These are phyloP conservation scores for Cladosporium cucumerinum DNA, from an alignment of 2,329 filamentous ascomycete genomes.

Conservation along the genomic window DNA sequence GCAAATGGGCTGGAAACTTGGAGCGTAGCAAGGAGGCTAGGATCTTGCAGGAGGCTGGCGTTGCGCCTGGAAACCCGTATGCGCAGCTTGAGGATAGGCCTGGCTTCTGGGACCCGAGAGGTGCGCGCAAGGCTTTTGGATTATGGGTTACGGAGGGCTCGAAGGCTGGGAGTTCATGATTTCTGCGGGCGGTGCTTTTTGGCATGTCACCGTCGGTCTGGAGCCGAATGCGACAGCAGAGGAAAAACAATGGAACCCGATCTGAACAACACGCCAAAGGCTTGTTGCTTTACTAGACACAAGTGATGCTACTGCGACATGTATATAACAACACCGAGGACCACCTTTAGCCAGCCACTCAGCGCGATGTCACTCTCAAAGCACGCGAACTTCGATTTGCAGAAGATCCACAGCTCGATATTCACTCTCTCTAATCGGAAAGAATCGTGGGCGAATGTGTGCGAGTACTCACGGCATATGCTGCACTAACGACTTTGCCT, in stretches of 20 bases:
- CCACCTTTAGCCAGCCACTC: neutral
- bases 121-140: slow-evolving; percentile 71
- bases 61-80: slow-evolving; percentile 79
- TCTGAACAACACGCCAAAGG: neutral
- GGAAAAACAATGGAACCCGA: neutral
- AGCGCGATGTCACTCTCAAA: neutral
- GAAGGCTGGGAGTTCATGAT: slow-evolving; percentile 1
- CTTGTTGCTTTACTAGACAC: neutral
- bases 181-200: neutral
- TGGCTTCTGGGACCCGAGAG: slow-evolving; percentile 82
- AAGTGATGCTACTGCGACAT: neutral
- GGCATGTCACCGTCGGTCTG: neutral
- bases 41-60: slow-evolving; percentile 59
- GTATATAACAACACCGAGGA: neutral
- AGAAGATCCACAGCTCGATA: neutral
- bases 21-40: slow-evolving; percentile 61
- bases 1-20: slow-evolving; percentile 77
- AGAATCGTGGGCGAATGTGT: neutral
- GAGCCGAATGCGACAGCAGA: neutral
- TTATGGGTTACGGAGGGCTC: slow-evolving; percentile 60
- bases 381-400: neutral
- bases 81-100: slow-evolving; percentile 71
- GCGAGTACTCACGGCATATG: neutral
- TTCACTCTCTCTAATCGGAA: too few species aligned
- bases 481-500: neutral